Percentiles rank a stretch among this genome's conserved stretches.
phyloP scores from a whole-genome alignment of 2,329 filamentous ascomycete genomes.

The Monosporascus cannonballus region DNA sequence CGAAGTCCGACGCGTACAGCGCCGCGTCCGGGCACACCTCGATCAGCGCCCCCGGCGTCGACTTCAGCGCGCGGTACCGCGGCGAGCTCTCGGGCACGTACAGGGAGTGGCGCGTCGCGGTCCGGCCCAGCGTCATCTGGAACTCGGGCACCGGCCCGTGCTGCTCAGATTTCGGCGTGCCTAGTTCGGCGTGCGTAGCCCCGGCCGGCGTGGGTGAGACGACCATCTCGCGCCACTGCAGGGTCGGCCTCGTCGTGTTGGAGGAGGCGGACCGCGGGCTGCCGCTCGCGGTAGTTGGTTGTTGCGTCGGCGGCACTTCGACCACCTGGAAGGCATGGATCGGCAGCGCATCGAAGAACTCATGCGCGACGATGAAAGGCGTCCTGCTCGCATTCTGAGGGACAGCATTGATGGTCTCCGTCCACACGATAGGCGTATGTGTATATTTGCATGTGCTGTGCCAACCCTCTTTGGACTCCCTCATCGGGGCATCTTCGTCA shows the following conservation, averaged over 20 bases:
- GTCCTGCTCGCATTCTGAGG: slow-evolving; percentile 64
- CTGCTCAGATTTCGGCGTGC: slow-evolving; percentile 45
- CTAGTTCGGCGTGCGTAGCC: slow-evolving; percentile 46
- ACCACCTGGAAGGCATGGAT: slow-evolving; percentile 92
- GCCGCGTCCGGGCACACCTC: slow-evolving; percentile 88
- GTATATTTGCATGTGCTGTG: slow-evolving; percentile 72
- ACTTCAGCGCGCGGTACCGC: slow-evolving; percentile 71
- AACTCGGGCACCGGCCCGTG: slow-evolving; percentile 69
- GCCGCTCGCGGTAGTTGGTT: slow-evolving; percentile 37
- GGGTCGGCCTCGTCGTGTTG: slow-evolving; percentile 27
- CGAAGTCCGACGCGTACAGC: slow-evolving; percentile 75
- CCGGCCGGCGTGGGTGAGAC: slow-evolving; percentile 60
- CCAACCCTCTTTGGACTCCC: slow-evolving; percentile 67
- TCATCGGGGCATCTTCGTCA: slow-evolving; percentile 59
- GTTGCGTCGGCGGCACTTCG: slow-evolving; percentile 35
- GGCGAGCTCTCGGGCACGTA: slow-evolving; percentile 78
- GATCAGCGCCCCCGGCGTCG: slow-evolving; percentile 62
- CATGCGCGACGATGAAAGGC: slow-evolving; percentile 92
- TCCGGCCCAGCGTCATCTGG: slow-evolving; percentile 70
- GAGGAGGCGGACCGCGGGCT: slow-evolving; percentile 40
- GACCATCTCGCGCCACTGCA: slow-evolving; percentile 78
- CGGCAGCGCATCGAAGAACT: slow-evolving; percentile 96
- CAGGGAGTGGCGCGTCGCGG: slow-evolving; percentile 73
- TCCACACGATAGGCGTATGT: slow-evolving; percentile 75
- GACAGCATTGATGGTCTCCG: slow-evolving; percentile 80